Base-by-base conservation (phyloP, 2,329 filamentous ascomycete genomes). In the Emergomyces pasteurianus region DNA sequence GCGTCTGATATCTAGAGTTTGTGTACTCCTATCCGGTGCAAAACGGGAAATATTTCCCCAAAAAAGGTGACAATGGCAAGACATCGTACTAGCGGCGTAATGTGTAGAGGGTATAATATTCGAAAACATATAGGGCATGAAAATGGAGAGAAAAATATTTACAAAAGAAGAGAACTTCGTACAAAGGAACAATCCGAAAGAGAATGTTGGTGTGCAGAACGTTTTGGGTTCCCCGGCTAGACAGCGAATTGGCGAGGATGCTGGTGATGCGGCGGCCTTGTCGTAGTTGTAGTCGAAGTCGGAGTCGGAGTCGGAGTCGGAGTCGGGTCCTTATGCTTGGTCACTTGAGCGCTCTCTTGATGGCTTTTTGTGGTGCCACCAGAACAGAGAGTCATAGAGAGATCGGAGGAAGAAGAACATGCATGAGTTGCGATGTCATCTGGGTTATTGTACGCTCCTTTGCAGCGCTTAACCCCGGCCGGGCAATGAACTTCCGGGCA, bases 401-500 rank as follows among this genome's bases (percentile, higher is more conserved):
- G 70, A 58, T 67, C 65, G 57, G 72, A 69, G 62, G 68, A 54
- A 60, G 71, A 68, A 52, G 71, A 68, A 67, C 75, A 77, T 60
- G 73, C 72, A 63, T 76, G 72, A 53, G 75, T 77, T 46, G 75
- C 75, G 46, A 77, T 68, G 66, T 77, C 75, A 34, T 68, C 67
- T 18, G 73, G 73, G 63, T 71, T 60, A 66, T 75, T 69, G 66
- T 77, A 77, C 54, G 73, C 75, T 58, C 71, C 70, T 21, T 70
- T 65, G 65, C 75, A 77, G 23, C 65, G 62, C 26, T 58, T 34
- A 55, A 74, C 73, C 46, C 74, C 74, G 26, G 74, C 68, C 36
- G 61, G 53, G 67, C 75, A 77, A 60, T 66, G 66, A 57, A 73
- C 73, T 40, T 63, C 63, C 21, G 69, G 71, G 69, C 75, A 77